phyloP scores from a whole-genome alignment of 192 early-diverging fungal genomes.

The Gaertneriomyces semiglobifer region DNA sequence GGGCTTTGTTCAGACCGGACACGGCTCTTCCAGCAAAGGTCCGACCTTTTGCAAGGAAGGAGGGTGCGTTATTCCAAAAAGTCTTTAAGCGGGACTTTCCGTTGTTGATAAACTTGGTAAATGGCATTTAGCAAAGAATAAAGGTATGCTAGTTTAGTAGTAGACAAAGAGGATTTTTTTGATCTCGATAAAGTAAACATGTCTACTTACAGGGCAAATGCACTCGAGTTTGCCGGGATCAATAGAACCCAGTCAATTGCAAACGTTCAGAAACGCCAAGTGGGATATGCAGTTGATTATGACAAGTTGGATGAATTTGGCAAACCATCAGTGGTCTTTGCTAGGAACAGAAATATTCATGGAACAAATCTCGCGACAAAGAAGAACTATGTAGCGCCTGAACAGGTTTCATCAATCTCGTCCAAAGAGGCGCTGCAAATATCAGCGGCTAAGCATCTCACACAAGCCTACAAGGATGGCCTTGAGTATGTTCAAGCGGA shows the following conservation, averaged over 20 bases:
- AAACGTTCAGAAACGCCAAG: conserved; percentile 2
- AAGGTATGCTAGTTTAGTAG: too few relatives aligned
- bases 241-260: background rate
- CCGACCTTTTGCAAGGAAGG: too few relatives aligned
- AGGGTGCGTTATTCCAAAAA: too few relatives aligned
- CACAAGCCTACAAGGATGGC: conserved; percentile 4
- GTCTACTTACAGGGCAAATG: conserved; percentile 3
- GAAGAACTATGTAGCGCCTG: background rate
- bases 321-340: background rate
- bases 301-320: background rate
- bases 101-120: too few relatives aligned
- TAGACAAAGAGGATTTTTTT: too few relatives aligned
- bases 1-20: too few relatives aligned
- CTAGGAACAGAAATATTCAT: background rate
- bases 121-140: too few relatives aligned
- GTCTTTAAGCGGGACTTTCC: too few relatives aligned
- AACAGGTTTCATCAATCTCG: too few relatives aligned
- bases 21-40: too few relatives aligned
- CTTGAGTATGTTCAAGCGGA: conserved; percentile 4
- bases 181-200: too few relatives aligned
- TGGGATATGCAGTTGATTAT: background rate
- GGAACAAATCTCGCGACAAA: background rate
- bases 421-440: background rate
- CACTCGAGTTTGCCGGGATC: background rate
- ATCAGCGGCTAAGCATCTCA: too few relatives aligned